phyloP scores from a whole-genome alignment of 2,329 filamentous ascomycete genomes.

The Aspergillus brasiliensis region DNA sequence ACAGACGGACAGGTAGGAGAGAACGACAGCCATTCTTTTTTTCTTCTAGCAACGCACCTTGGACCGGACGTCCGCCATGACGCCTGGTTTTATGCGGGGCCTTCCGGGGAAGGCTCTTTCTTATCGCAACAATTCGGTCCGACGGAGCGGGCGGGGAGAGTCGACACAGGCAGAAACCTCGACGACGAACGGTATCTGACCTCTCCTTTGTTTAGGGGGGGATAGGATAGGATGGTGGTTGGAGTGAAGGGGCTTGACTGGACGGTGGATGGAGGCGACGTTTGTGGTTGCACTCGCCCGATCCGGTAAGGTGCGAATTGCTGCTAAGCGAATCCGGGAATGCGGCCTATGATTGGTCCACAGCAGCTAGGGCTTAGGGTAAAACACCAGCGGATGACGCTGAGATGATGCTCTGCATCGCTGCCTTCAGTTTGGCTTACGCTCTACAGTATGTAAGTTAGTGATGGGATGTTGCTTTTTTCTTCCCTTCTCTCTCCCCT shows the following conservation, averaged over 20 bases:
- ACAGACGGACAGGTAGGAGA: neutral
- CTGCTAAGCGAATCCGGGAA: constrained; percentile 41
- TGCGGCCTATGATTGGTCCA: constrained; percentile 23
- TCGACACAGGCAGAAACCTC: constrained; percentile 41
- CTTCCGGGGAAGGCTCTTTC: constrained; percentile 54
- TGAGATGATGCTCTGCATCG: neutral
- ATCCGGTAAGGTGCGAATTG: constrained; percentile 40
- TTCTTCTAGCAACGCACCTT: constrained; percentile 48
- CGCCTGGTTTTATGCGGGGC: constrained; percentile 50
- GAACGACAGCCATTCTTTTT: neutral
- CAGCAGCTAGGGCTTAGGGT: constrained; percentile 44
- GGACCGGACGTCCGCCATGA: constrained; percentile 57
- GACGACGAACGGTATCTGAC: constrained; percentile 31
- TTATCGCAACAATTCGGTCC: constrained; percentile 50
- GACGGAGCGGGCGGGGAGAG: constrained; percentile 25
- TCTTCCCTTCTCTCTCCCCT: no score
- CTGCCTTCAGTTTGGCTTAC: neutral
- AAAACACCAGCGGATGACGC: constrained; percentile 15
- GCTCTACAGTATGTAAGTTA: neutral
- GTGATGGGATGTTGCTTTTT: no score
- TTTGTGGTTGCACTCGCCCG: constrained; percentile 38
- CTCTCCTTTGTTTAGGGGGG: constrained; percentile 23
- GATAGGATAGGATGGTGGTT: constrained; percentile 20
- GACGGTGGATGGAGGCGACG: constrained; percentile 32
- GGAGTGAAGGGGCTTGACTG: constrained; percentile 29